Evolutionary conservation across 2,329 filamentous ascomycete species (phyloP), one percentile per base, ranked within the genome.

Genomic region (Trichoderma sp.): DNA sequence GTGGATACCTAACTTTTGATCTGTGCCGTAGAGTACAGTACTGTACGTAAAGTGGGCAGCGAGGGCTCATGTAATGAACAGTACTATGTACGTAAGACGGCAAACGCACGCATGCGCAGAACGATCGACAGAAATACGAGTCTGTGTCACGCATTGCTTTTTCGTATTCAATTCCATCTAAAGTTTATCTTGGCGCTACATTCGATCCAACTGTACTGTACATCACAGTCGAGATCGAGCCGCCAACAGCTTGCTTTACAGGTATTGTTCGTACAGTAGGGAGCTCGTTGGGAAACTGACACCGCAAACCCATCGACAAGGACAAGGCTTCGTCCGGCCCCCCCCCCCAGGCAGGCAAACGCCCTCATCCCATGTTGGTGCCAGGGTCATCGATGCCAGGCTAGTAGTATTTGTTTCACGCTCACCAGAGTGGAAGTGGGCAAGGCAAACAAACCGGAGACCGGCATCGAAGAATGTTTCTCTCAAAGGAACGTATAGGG

Each of bases 381-480:
- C 37, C 27, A 45, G 52, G 50, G 37, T 48, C 7, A 19, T 6
- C 61, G 54, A 53, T 53, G 50, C n/a, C 34, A 32, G 61, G 52
- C 61, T 45, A n/a, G n/a, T n/a, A n/a, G n/a, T n/a, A 65, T 65
- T 29, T 8, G 63, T 65, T 65, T 65, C 63, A 65, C 57, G 37
- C 52, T 56, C 63, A 57, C 63, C 37, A 57, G 22, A 65, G 45
- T 29, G 39, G 63, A 65, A 57, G 15, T 19, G 34, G 48, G 15
- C 60, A 15, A 64, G 15, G 32, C 52, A 48, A 63, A 54, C 27
- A n/a, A 27, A 29, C 50, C 48, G 60, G 39, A 34, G 34, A 6
- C 34, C 35, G 60, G 60, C 60, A 42, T 50, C 50, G 52, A 65
- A 34, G 34, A 29, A 56, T 65, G 27, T 27, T 17, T 39, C 50